Percentiles rank a stretch among this genome's conserved stretches.
Conservation (phyloP, 2,329 filamentous ascomycete genomes). For the Xylariaceae sp. region DNA sequence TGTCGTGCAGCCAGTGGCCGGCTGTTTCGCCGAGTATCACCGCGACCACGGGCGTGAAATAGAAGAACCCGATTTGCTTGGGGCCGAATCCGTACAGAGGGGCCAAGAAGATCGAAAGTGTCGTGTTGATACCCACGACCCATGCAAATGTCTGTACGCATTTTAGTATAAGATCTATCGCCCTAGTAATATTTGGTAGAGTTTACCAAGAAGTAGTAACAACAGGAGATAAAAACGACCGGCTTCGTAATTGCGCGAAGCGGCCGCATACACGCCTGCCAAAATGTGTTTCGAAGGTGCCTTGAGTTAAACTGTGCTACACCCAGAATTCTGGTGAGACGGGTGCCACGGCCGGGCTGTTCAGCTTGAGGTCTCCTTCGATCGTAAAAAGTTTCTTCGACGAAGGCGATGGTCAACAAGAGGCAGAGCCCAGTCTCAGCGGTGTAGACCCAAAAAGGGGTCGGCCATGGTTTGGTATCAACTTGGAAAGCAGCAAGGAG, state of each 20-base stretch:
- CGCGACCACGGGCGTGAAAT: slow-evolving; percentile 60
- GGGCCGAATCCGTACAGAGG: slow-evolving; percentile 54
- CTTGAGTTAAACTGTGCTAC: slow-evolving; percentile 41
- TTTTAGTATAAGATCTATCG: not conserved
- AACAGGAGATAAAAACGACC: slow-evolving; percentile 39
- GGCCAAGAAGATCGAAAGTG: slow-evolving; percentile 53
- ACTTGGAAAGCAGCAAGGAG: slow-evolving; percentile 53
- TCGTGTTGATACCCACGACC: slow-evolving; percentile 60
- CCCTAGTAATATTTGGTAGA: not conserved
- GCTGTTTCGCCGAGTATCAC: slow-evolving; percentile 55
- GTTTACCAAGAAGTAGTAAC: slow-evolving; percentile 41
- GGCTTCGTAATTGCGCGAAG: slow-evolving; percentile 45
- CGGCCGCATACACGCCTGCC: slow-evolving; percentile 44
- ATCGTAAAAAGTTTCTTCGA: slow-evolving; percentile 55
- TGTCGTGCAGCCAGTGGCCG: slow-evolving; percentile 61
- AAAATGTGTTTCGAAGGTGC: slow-evolving; percentile 43
- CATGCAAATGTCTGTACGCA: slow-evolving; percentile 46
- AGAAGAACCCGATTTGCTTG: slow-evolving; percentile 56
- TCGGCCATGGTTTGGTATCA: slow-evolving; percentile 47
- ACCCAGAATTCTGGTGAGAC: slow-evolving; percentile 35
- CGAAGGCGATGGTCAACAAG: slow-evolving; percentile 43
- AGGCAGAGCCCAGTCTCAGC: slow-evolving; percentile 43
- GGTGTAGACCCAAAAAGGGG: slow-evolving; percentile 52
- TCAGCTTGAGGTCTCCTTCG: slow-evolving; percentile 41
- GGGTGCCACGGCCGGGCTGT: slow-evolving; percentile 40